Evolutionary conservation across 139 green algal species (phyloP), one percentile per base, ranked within the genome.

Genomic region (Chlorella sp.): DNA sequence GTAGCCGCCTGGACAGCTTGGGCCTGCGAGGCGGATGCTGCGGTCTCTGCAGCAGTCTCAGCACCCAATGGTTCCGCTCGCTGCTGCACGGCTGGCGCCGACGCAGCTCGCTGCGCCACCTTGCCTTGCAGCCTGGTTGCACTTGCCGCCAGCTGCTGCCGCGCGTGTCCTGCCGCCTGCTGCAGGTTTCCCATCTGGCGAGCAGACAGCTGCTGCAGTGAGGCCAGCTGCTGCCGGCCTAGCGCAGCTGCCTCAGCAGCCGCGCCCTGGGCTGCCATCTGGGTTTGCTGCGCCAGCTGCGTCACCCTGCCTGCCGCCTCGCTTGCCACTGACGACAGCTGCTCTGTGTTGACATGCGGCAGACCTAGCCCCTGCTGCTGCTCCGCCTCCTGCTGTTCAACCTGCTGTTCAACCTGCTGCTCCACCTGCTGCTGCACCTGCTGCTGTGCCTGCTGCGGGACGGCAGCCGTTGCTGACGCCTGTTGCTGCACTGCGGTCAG

Each of bases 131-230:
- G 18, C 18, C 7, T 26, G 68, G 12, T 51, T 30, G 68, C 20
- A 9, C 34, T 20, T 30, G 55, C 34, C 12, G 51, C 60, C 25
- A 82, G 26, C 47, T 67, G 76, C 60, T 82, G 76, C 76, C 36
- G n/a, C 60, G 80, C 80, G 38, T 32, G 32, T 6, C 13, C 36
- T 17, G 70, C 69, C 6, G 81, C 81, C 56, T n/a, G 28, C 62
- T 56, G 39, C 69, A 86, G 56, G 56, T 80, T 86, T 32, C 55
- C 55, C 12, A 80, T 39, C 81, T 86, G 69, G 16, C 47, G 36
- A 21, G 63, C 55, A 1, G 55, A 67, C 17, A 86, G 55, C 56
- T 63, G 23, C 69, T 64, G 51, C 81, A 86, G 23, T 6, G 32
- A 23, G 2, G 55, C 69, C 30, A 85, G 80, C 80, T 79, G 67